These are phyloP conservation scores for Pterocarpus macrocarpus DNA, from an alignment of 306 rosid genomes.

Conservation along the genomic window DNA sequence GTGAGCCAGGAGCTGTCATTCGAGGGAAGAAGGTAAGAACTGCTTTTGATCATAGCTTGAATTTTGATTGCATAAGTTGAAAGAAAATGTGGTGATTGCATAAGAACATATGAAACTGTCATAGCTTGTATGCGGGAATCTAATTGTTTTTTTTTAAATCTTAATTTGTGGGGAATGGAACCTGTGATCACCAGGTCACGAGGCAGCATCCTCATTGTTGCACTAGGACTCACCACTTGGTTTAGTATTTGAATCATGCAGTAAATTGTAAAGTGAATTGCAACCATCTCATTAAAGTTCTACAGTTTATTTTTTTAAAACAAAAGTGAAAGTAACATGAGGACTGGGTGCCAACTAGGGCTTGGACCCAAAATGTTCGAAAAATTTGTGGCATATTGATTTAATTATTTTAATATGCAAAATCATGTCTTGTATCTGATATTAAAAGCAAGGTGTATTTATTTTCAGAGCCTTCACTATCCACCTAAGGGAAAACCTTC, in stretches of 20 bases:
- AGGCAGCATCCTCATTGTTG: too few relatives aligned
- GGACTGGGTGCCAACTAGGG: too few relatives aligned
- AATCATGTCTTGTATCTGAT: too few relatives aligned
- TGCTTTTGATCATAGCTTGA: background rate
- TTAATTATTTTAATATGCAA: too few relatives aligned
- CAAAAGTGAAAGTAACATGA: too few relatives aligned
- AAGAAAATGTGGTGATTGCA: background rate
- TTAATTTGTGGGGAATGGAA: background rate
- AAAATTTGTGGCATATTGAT: too few relatives aligned
- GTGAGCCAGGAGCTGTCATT: conserved; percentile 70
- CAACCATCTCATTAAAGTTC: too few relatives aligned
- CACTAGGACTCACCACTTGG: background rate
- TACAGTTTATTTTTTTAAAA: too few relatives aligned
- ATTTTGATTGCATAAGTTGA: background rate
- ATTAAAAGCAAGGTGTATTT: too few relatives aligned
- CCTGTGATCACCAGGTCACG: background rate
- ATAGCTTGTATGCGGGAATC: too few relatives aligned
- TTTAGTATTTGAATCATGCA: conserved; percentile 17
- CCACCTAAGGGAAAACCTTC: background rate
- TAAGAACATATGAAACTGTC: too few relatives aligned
- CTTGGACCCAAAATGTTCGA: too few relatives aligned
- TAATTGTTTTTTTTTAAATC: background rate
- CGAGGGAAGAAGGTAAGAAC: conserved; percentile 75
- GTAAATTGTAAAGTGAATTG: background rate
- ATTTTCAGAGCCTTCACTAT: background rate